These are phyloP conservation scores for Platanthera guangdongensis DNA, from an alignment of 106 monocot genomes.

Conservation along the genomic window DNA sequence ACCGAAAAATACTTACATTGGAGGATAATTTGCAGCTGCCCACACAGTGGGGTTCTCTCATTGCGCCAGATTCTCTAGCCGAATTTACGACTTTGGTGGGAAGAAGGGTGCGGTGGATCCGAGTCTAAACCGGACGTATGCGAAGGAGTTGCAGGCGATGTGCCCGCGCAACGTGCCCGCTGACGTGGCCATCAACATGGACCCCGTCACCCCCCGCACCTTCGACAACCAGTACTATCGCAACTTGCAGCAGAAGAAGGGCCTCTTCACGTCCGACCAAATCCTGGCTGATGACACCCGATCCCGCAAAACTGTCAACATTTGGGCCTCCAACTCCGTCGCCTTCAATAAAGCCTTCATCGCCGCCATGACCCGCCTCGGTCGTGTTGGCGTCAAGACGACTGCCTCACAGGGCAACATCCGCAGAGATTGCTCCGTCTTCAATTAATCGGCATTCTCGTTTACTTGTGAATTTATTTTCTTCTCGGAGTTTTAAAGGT, in stretches of 20 bases:
- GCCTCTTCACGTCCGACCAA: constrained; percentile 55
- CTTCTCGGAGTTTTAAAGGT: neutral
- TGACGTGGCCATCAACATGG: constrained; percentile 40
- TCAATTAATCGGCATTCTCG: constrained; percentile 17
- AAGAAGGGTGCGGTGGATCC: constrained; percentile 18
- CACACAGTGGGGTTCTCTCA: constrained; percentile 53
- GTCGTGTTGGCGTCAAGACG: constrained; percentile 39
- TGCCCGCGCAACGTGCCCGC: constrained; percentile 20
- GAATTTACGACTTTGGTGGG: constrained; percentile 40
- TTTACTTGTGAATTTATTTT: neutral
- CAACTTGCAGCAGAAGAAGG: constrained; percentile 56
- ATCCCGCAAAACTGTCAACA: constrained; percentile 24
- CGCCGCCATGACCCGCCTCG: constrained; percentile 31
- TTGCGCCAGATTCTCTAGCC: constrained; percentile 32
- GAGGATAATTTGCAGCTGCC: constrained; percentile 13
- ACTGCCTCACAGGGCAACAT: constrained; percentile 23
- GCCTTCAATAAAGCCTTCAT: constrained; percentile 28
- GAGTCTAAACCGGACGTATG: constrained; percentile 32
- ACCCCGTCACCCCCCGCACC: constrained; percentile 44
- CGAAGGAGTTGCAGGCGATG: constrained; percentile 22
- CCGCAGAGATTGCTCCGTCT: constrained; percentile 21
- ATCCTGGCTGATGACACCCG: constrained; percentile 32
- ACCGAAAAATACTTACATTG: too few relatives aligned
- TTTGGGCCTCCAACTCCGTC: constrained; percentile 6
- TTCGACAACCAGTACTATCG: constrained; percentile 73